Conservation (phyloP, 495 filamentous ascomycete genomes). For the Aspergillus campestris region DNA sequence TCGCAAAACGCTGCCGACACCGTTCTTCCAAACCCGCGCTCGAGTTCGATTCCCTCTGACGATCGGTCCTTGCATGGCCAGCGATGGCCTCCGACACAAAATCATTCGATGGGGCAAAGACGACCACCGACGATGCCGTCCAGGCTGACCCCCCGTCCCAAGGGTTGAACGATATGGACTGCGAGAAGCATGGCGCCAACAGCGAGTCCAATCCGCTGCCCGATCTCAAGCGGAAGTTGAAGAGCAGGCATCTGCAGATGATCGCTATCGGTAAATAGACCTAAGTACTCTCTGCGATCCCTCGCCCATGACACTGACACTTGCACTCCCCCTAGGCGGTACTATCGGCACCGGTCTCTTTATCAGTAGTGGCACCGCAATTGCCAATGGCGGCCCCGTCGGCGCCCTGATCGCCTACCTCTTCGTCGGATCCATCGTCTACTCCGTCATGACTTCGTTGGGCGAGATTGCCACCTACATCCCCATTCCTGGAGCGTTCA, state of each 20-base stretch:
- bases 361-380: constrained; percentile 62
- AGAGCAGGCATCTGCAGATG: constrained; percentile 64
- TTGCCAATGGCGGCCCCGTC: constrained; percentile 57
- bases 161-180: constrained; percentile 27
- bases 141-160: constrained; percentile 13
- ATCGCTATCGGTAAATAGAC: constrained; percentile 53
- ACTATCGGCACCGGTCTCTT: constrained; percentile 77
- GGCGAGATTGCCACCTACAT: constrained; percentile 75
- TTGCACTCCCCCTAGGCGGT: constrained; percentile 56
- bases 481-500: constrained; percentile 69
- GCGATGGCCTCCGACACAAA: constrained; percentile 20
- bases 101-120: constrained; percentile 16
- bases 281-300: constrained; percentile 39
- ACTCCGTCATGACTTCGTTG: constrained; percentile 46
- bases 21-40: background rate
- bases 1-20: too few relatives aligned
- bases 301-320: constrained; percentile 25
- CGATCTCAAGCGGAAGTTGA: constrained; percentile 51
- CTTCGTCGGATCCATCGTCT: constrained; percentile 54
- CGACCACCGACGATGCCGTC: constrained; percentile 21
- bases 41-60: constrained; percentile 2
- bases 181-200: constrained; percentile 35
- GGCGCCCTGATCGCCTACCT: constrained; percentile 63
- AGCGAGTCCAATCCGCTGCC: constrained; percentile 34
- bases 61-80: constrained; percentile 7